Percentiles rank a stretch among this genome's conserved stretches.
These are phyloP conservation scores for Flueggea neowawraea DNA, from an alignment of 441 rosid genomes.

Conservation along the genomic window DNA sequence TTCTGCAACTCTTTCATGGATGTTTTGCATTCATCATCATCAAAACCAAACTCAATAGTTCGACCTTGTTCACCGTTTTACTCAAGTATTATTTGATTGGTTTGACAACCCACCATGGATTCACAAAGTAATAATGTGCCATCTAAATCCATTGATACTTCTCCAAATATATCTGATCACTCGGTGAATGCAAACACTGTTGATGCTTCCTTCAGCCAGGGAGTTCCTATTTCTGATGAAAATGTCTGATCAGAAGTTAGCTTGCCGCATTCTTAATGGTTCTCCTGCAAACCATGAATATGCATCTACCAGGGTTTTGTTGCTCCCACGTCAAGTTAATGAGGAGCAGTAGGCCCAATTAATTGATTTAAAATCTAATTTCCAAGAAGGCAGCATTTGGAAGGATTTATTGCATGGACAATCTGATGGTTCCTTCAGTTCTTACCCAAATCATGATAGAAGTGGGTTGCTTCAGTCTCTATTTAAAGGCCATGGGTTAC, in stretches of 20 bases:
- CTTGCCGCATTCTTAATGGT: conserved; percentile 44
- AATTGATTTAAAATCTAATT: conserved; percentile 52
- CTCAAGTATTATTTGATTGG: too few relatives aligned
- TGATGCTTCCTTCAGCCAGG: conserved; percentile 41
- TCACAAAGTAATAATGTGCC: conserved; percentile 33
- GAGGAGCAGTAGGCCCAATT: conserved; percentile 41
- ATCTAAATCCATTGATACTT: conserved; percentile 40
- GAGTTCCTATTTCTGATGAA: conserved; percentile 41
- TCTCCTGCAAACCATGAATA: conserved; percentile 47
- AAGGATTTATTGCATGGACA: conserved; percentile 54
- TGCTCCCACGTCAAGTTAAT: conserved; percentile 46
- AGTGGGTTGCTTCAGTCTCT: conserved; percentile 89
- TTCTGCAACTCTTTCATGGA: too few relatives aligned
- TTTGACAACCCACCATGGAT: too few relatives aligned
- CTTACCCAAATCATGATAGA: conserved; percentile 61
- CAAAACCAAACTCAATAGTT: too few relatives aligned
- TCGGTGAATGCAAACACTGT: conserved; percentile 34
- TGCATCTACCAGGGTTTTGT: conserved; percentile 40
- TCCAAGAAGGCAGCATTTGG: conserved; percentile 37
- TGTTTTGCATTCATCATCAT: too few relatives aligned
- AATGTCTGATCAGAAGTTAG: conserved; percentile 63
- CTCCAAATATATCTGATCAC: conserved; percentile 30
- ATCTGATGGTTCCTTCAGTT: conserved; percentile 47
- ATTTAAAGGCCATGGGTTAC: conserved; percentile 61
- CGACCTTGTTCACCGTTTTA: too few relatives aligned